phyloP scores from a whole-genome alignment of 192 early-diverging fungal species.

The Ambispora gerdemannii region DNA sequence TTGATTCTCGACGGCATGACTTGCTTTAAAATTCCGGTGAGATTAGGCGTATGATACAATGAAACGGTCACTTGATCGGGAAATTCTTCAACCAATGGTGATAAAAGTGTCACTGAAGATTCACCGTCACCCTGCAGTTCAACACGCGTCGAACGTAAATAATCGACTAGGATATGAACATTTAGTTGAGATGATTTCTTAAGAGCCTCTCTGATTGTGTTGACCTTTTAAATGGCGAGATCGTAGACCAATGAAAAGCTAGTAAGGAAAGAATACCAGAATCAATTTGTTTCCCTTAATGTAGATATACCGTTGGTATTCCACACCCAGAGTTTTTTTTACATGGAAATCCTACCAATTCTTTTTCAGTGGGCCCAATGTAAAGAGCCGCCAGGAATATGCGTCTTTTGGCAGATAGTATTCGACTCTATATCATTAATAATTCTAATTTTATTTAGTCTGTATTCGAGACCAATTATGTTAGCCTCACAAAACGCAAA shows the following conservation, averaged over 20 bases:
- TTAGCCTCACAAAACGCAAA: background rate
- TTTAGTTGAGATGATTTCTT: conserved; percentile 47
- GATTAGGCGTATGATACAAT: conserved; percentile 86
- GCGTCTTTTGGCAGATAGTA: conserved; percentile 61
- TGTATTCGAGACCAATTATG: too few species aligned
- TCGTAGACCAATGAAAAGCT: background rate
- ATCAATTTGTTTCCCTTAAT: background rate
- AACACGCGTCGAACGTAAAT: conserved; percentile 76
- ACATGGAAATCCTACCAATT: too few species aligned
- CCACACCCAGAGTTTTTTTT: too few species aligned
- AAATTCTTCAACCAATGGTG: conserved; percentile 60
- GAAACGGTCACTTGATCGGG: conserved; percentile 64
- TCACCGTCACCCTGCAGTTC: conserved; percentile 36
- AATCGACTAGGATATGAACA: conserved; percentile 83
- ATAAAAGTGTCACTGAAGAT: conserved; percentile 68
- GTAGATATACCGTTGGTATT: background rate
- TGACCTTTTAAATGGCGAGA: conserved; percentile 42
- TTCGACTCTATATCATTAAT: conserved; percentile 52
- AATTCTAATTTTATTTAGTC: background rate
- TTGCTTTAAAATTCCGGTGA: conserved; percentile 65
- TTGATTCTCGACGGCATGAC: conserved; percentile 83
- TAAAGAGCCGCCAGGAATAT: conserved; percentile 90
- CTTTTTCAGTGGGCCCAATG: conserved; percentile 76
- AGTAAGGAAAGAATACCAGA: background rate
- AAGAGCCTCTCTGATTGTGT: conserved; percentile 59